phyloP scores from a whole-genome alignment of 2,329 filamentous ascomycete genomes.

The Aurifilum marmelostoma region DNA sequence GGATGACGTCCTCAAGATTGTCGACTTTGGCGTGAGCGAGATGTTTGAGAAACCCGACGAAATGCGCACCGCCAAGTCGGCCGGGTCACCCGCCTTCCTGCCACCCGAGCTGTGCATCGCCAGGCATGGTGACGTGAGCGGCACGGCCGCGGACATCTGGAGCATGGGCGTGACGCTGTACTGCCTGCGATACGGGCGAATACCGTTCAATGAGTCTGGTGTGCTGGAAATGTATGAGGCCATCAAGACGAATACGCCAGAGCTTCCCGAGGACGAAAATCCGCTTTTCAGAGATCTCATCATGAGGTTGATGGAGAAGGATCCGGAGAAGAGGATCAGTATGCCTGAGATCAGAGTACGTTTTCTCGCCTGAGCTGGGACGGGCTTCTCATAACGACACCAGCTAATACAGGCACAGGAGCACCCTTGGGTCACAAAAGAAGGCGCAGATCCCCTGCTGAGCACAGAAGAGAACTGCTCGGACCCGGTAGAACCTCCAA shows the following conservation, averaged over 20 bases:
- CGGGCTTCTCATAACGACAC: not conserved
- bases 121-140: slow-evolving; percentile 84
- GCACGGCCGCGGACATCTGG: slow-evolving; percentile 93
- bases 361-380: slow-evolving; percentile 21
- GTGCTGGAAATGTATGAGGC: slow-evolving; percentile 88
- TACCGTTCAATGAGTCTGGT: slow-evolving; percentile 81
- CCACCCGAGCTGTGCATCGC: slow-evolving; percentile 89
- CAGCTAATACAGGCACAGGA: slow-evolving; percentile 65
- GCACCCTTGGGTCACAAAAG: slow-evolving; percentile 90
- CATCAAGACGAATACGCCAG: slow-evolving; percentile 72
- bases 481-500: slow-evolving; percentile 78
- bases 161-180: slow-evolving; percentile 97
- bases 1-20: slow-evolving; percentile 93
- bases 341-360: slow-evolving; percentile 82
- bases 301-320: slow-evolving; percentile 75
- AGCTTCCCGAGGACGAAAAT: slow-evolving; percentile 66
- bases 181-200: slow-evolving; percentile 83
- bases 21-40: slow-evolving; percentile 98
- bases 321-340: slow-evolving; percentile 78
- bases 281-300: slow-evolving; percentile 77
- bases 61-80: slow-evolving; percentile 92
- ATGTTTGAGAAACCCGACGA: slow-evolving; percentile 88
- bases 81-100: slow-evolving; percentile 92
- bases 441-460: slow-evolving; percentile 76
- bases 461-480: slow-evolving; percentile 85